Conservation (phyloP, 75 land plant species). For the Pinus tabuliformis region DNA sequence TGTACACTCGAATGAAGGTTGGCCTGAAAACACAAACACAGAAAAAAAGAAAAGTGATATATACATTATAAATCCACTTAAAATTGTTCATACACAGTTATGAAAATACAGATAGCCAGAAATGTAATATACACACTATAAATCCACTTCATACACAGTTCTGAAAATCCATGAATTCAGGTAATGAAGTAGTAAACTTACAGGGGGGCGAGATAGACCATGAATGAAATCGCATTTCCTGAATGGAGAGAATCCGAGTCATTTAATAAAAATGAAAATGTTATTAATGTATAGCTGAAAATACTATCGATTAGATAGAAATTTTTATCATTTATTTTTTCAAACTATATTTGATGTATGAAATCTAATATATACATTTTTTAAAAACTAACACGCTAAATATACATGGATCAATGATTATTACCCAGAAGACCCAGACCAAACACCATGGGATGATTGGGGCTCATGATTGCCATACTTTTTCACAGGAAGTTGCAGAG, state of each 20-base stretch:
- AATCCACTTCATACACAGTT: neutral
- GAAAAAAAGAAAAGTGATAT: neutral
- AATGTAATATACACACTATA: neutral
- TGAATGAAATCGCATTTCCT: slow-evolving; percentile 53
- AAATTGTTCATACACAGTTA: neutral
- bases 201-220: slow-evolving; percentile 63
- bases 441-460: slow-evolving; percentile 6
- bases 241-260: neutral
- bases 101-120: neutral
- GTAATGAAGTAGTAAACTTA: slow-evolving; percentile 11
- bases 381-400: too few species aligned
- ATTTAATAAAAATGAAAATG: neutral
- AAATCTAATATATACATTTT: too few species aligned
- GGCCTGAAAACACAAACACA: slow-evolving; percentile 28
- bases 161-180: neutral
- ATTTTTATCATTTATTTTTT: too few species aligned
- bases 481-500: too few species aligned
- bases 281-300: neutral
- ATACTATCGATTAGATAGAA: too few species aligned
- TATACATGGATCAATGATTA: neutral
- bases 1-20: slow-evolving; percentile 45
- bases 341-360: neutral
- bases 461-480: neutral
- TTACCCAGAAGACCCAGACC: slow-evolving; percentile 31
- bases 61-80: neutral